phyloP scores from a whole-genome alignment of 352 stramenopile genomes.

The Plasmopara viticola region DNA sequence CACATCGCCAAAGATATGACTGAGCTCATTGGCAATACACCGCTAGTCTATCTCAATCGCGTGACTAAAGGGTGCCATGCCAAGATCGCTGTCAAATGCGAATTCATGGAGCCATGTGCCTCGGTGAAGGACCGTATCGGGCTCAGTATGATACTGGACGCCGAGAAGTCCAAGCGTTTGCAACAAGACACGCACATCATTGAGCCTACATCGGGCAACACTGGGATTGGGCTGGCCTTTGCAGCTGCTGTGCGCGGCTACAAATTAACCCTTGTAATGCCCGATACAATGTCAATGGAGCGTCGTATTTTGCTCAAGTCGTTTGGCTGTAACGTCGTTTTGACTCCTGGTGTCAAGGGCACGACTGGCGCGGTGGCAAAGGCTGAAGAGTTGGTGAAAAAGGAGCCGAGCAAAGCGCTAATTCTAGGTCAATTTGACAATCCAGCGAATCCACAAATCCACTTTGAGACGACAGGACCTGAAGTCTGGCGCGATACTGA shows the following conservation, averaged over 20 bases:
- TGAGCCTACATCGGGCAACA: slow-evolving; percentile 94
- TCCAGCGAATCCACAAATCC: slow-evolving; percentile 92
- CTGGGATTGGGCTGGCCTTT: slow-evolving; percentile 91
- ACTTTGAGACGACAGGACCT: slow-evolving; percentile 83
- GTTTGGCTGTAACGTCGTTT: slow-evolving; percentile 87
- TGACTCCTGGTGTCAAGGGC: slow-evolving; percentile 85
- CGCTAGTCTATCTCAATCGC: slow-evolving; percentile 89
- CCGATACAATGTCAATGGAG: slow-evolving; percentile 95
- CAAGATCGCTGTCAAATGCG: slow-evolving; percentile 86
- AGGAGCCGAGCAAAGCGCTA: slow-evolving; percentile 60
- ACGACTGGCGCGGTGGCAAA: slow-evolving; percentile 79
- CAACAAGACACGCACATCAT: slow-evolving; percentile 85
- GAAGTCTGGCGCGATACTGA: slow-evolving; percentile 88
- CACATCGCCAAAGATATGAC: slow-evolving; percentile 91
- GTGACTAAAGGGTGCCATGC: slow-evolving; percentile 72
- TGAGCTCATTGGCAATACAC: slow-evolving; percentile 92
- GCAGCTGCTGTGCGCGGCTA: slow-evolving; percentile 87
- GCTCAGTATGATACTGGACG: slow-evolving; percentile 79
- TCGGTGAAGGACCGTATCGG: slow-evolving; percentile 86
- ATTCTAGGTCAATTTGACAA: slow-evolving; percentile 96
- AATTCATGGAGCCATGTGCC: slow-evolving; percentile 87
- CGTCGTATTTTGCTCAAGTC: slow-evolving; percentile 93
- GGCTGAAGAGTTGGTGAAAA: slow-evolving; percentile 68
- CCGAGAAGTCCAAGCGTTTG: slow-evolving; percentile 60
- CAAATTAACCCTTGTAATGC: slow-evolving; percentile 93